A percentile compares a stretch with the other conserved stretches of the same genome.
Conservation (phyloP, 116 monocot genomes). For the Posidonia oceanica region DNA sequence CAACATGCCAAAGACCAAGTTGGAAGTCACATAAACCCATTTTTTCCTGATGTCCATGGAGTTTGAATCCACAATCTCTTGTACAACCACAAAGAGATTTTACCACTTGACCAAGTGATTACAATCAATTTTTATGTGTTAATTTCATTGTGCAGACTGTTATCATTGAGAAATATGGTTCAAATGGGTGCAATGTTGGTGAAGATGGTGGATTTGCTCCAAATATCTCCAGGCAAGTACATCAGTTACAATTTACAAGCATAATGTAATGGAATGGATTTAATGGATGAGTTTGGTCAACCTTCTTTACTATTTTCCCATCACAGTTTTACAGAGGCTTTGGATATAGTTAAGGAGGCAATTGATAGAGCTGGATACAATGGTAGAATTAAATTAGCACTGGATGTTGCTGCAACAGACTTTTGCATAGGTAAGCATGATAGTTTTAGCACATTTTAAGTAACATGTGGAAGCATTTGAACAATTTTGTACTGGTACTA, state of each 20-base stretch:
- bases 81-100: no score
- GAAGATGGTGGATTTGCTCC: slow-evolving; percentile 91
- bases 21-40: no score
- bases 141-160: slow-evolving; percentile 27
- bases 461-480: neutral
- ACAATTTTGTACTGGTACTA: no score
- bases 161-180: slow-evolving; percentile 64
- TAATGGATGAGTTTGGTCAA: neutral
- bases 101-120: no score
- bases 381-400: slow-evolving; percentile 76
- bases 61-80: no score
- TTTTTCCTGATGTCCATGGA: no score
- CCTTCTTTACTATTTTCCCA: neutral
- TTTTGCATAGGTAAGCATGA: slow-evolving; percentile 62
- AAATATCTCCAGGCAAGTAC: slow-evolving; percentile 58
- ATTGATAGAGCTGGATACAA: slow-evolving; percentile 83
- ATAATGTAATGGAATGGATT: neutral
- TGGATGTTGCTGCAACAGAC: slow-evolving; percentile 78
- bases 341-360: slow-evolving; percentile 91
- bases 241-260: neutral
- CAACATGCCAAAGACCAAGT: no score
- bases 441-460: slow-evolving; percentile 1
- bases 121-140: no score
- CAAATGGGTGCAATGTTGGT: slow-evolving; percentile 71
- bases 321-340: slow-evolving; percentile 58